Conservation (phyloP, 2,329 filamentous ascomycete species). For the Aureobasidium sp. region DNA sequence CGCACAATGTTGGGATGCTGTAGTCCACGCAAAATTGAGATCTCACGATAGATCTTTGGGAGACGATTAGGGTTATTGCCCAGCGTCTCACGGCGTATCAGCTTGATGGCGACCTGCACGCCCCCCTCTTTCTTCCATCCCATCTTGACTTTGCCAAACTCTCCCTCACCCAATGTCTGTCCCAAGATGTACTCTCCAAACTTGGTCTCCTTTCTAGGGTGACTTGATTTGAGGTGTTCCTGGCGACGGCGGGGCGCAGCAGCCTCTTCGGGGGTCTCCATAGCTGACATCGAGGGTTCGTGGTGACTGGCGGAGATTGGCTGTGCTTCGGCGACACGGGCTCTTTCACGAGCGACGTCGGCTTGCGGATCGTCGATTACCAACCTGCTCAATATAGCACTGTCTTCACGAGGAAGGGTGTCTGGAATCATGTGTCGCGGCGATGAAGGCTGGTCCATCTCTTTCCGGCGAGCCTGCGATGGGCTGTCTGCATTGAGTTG, state of each 20-base stretch:
- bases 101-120: slow-evolving; percentile 91
- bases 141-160: slow-evolving; percentile 97
- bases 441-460: slow-evolving; percentile 34
- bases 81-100: slow-evolving; percentile 86
- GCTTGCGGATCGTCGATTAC: slow-evolving; percentile 69
- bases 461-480: slow-evolving; percentile 10
- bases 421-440: slow-evolving; percentile 47
- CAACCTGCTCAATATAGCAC: slow-evolving; percentile 70
- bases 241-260: slow-evolving; percentile 44
- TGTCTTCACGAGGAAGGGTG: slow-evolving; percentile 64
- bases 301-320: slow-evolving; percentile 37
- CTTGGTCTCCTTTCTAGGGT: slow-evolving; percentile 65
- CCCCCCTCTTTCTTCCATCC: slow-evolving; percentile 96
- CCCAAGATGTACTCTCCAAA: slow-evolving; percentile 96
- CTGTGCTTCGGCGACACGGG: slow-evolving; percentile 58
- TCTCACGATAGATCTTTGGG: slow-evolving; percentile 96
- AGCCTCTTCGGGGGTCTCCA: slow-evolving; percentile 42
- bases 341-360: slow-evolving; percentile 64
- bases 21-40: slow-evolving; percentile 78
- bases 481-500: slow-evolving; percentile 4
- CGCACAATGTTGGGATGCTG: slow-evolving; percentile 96
- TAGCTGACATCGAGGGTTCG: slow-evolving; percentile 41
- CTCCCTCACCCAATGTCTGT: slow-evolving; percentile 92
- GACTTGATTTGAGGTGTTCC: slow-evolving; percentile 48
- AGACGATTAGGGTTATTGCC: slow-evolving; percentile 82